A percentile compares a stretch with the other conserved stretches of the same genome.
These are phyloP conservation scores for Amylostereum chailletii DNA, from an alignment of 1,284 basidiomycete species.

Conservation along the genomic window DNA sequence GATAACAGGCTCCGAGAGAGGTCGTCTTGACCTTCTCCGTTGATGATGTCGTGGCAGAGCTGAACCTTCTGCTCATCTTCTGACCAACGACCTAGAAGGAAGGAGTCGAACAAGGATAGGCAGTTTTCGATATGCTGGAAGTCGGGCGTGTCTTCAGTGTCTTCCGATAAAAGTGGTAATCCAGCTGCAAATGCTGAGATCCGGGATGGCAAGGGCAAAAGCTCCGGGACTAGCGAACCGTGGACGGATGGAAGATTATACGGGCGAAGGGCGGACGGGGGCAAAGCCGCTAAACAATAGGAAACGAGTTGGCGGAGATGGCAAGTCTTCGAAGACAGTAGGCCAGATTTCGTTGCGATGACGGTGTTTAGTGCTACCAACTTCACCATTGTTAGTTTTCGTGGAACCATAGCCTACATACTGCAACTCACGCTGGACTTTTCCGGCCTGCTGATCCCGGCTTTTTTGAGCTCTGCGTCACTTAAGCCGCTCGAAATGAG, in stretches of 20 bases:
- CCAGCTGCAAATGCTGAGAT: constrained; percentile 33
- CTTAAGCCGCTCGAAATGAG: constrained; percentile 20
- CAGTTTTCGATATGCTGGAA: constrained; percentile 44
- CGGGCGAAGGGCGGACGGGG: constrained; percentile 26
- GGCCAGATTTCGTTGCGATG: constrained; percentile 29
- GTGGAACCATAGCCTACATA: no score
- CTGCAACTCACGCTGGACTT: constrained; percentile 29
- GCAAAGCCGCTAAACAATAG: constrained; percentile 30
- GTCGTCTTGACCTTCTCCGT: constrained; percentile 16
- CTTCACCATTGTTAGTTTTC: neutral
- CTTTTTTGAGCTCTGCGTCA: constrained; percentile 32
- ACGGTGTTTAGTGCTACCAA: constrained; percentile 5
- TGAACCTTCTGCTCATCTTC: constrained; percentile 14
- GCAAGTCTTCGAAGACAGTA: constrained; percentile 16
- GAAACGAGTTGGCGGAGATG: constrained; percentile 38
- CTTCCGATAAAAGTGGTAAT: constrained; percentile 27
- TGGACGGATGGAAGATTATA: constrained; percentile 23
- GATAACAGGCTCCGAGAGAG: constrained; percentile 33
- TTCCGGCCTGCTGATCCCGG: constrained; percentile 41
- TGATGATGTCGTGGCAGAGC: constrained; percentile 11
- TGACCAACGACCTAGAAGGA: constrained; percentile 48
- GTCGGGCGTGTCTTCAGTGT: constrained; percentile 24
- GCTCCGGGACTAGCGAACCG: constrained; percentile 26
- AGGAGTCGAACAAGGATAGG: constrained; percentile 52
- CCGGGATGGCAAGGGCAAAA: constrained; percentile 29